Conservation (phyloP, 2,329 filamentous ascomycete species). For the Aspergillus melleus region DNA sequence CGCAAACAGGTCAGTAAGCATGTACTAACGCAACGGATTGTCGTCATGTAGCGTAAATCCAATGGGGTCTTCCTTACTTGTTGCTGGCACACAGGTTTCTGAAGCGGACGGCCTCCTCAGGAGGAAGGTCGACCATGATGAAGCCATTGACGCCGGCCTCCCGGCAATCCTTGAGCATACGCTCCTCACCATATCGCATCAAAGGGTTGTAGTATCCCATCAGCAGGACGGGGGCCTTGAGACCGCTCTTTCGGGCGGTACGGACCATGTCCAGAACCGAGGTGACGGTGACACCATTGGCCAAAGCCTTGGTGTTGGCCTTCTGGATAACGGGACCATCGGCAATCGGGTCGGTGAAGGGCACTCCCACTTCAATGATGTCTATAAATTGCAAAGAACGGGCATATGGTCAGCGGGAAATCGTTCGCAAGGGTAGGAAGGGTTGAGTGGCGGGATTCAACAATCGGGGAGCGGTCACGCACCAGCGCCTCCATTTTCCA, state of each 20-base stretch:
- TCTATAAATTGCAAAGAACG: constrained; percentile 55
- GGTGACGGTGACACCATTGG: constrained; percentile 82
- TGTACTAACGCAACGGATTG: not conserved
- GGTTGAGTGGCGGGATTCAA: not conserved
- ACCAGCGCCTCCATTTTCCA: constrained; percentile 93
- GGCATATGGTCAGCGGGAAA: not conserved
- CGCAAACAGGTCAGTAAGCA: not conserved
- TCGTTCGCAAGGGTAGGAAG: not conserved
- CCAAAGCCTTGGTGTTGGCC: constrained; percentile 84
- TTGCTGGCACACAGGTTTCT: constrained; percentile 34
- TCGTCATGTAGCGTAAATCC: not conserved
- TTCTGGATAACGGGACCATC: constrained; percentile 97
- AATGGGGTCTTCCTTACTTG: constrained; percentile 25
- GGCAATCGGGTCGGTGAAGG: constrained; percentile 97
- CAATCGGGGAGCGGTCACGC: constrained; percentile 28
- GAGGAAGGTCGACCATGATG: constrained; percentile 94
- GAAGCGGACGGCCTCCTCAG: constrained; percentile 87
- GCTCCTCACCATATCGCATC: constrained; percentile 90
- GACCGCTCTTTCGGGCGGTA: constrained; percentile 72
- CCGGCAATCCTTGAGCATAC: constrained; percentile 79
- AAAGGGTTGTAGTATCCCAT: constrained; percentile 99
- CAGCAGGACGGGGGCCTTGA: constrained; percentile 80
- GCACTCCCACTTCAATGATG: constrained; percentile 91
- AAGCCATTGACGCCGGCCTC: constrained; percentile 89
- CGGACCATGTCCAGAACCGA: constrained; percentile 81